Base-by-base conservation (phyloP, 139 green algal species). In the Coccomyxa sp. region DNA sequence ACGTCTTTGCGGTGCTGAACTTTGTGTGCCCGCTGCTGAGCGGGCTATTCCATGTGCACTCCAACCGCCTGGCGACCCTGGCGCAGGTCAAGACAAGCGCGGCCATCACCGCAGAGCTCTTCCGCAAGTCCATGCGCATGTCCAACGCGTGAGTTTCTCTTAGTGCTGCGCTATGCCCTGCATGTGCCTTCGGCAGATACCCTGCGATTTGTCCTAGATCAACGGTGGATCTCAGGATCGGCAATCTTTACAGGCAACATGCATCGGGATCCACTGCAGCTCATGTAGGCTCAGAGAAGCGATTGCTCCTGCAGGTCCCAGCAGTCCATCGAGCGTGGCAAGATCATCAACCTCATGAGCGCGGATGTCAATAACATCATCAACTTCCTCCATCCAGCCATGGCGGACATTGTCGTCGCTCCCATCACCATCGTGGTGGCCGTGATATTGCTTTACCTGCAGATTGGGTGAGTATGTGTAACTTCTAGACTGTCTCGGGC, bases 21-120 rank as follows among this genome's bases (percentile, higher is more conserved):
- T 89, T 90, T 70, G 31, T 90, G 39, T 84, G 68, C 34, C 86
- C 86, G 4, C 29, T 90, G 33, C 29, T 89, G 39, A 84, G 86
- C 39, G 81, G 84, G 16, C 41, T 90, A 6, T 40, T 36, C 0
- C 73, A 81, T 7, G 76, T 78, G 9, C 79, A 86, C 70, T 70
- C 81, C 71, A 86, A 84, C 41, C 55, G 86, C 18, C 36, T 89
- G 34, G 74, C 79, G 27, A 82, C 88, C 50, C 80, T 81, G 40
- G 80, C 77, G 2, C 84, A 89, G 75, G 75, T 90, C 76, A 86
- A 82, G 77, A 77, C 90, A 40, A 78, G 87, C 2, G 79, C 83
- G 16, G 78, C 85, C 77, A 83, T 97, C 70, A 97, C 94, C 85
- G 88, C 90, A 29, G 88, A 89, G n/a, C 92, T 98, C 75, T 98